These are phyloP conservation scores for Paramecium primaurelia DNA, from an alignment of 73 alveolate species.

Conservation along the genomic window DNA sequence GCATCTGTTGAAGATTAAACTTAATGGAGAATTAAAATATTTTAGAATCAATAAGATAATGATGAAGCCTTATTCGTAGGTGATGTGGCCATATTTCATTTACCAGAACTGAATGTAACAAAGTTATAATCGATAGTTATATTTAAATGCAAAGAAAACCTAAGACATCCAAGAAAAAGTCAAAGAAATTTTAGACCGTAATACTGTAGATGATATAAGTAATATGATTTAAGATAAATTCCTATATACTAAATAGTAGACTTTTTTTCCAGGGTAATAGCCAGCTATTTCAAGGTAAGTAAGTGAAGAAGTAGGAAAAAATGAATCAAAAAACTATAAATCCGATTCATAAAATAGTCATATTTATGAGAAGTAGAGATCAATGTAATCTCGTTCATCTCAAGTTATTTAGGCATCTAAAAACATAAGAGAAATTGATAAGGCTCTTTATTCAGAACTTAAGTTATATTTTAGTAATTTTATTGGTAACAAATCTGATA, in stretches of 20 bases:
- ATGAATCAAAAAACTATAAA: conserved; percentile 2
- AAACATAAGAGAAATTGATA: not conserved
- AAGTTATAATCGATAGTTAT: not conserved
- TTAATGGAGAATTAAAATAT: conserved; percentile 13
- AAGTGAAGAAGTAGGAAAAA: not conserved
- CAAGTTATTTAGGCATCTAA: not conserved
- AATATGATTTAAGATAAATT: not conserved
- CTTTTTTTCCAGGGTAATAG: not conserved
- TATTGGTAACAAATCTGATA: not conserved
- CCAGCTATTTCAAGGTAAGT: not conserved
- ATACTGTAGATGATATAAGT: not conserved
- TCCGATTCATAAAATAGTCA: not conserved
- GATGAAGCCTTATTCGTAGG: conserved; percentile 28
- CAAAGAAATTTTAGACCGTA: not conserved
- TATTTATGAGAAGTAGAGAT: not conserved
- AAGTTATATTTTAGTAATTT: not conserved
- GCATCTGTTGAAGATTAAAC: conserved; percentile 45
- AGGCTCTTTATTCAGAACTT: not conserved
- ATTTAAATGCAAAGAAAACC: not conserved
- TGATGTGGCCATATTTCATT: not conserved
- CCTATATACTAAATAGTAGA: not conserved
- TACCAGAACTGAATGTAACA: conserved; percentile 4
- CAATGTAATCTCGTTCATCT: not conserved
- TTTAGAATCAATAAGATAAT: not conserved
- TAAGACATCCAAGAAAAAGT: not conserved